Evolutionary conservation across 73 alveolate species (phyloP).

Genomic region (Breviolum minutum): DNA sequence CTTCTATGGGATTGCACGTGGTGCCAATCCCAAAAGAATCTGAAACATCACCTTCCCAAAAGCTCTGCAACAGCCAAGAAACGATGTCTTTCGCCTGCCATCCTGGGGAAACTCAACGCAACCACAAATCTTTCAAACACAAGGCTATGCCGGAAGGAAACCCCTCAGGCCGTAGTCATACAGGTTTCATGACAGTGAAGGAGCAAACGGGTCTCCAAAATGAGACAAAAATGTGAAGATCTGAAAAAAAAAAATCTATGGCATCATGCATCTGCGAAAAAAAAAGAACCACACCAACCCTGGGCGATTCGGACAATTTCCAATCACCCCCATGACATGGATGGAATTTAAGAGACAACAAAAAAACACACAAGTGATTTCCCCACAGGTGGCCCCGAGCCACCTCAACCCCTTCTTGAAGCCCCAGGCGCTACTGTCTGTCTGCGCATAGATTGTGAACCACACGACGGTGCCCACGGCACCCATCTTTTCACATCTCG

Average conservation of each 20-base stretch:
- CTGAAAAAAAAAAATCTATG: too few species aligned
- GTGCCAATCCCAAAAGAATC: too few species aligned
- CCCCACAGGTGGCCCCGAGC: background rate
- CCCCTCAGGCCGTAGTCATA: too few species aligned
- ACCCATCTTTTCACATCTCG: slow-evolving; percentile 78
- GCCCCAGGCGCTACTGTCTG: slow-evolving; percentile 71
- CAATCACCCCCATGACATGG: too few species aligned
- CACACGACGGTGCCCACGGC: slow-evolving; percentile 91
- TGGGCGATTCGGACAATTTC: too few species aligned
- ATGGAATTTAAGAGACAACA: too few species aligned
- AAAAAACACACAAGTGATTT: background rate
- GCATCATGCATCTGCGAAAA: too few species aligned
- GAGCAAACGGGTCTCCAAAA: too few species aligned
- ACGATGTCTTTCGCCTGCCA: slow-evolving; percentile 85
- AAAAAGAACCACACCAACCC: too few species aligned
- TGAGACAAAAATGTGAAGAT: too few species aligned
- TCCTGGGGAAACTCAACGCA: background rate
- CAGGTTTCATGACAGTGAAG: too few species aligned
- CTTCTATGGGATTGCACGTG: too few species aligned
- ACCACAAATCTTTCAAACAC: background rate
- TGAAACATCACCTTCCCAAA: background rate
- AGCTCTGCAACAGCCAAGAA: background rate
- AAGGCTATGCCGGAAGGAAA: background rate
- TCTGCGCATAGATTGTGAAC: slow-evolving; percentile 85
- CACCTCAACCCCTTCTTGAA: background rate